A percentile compares a stretch with the other conserved stretches of the same genome.
Conservation (phyloP, 371 early-diverging fungal genomes). For the Mucor indicus region DNA sequence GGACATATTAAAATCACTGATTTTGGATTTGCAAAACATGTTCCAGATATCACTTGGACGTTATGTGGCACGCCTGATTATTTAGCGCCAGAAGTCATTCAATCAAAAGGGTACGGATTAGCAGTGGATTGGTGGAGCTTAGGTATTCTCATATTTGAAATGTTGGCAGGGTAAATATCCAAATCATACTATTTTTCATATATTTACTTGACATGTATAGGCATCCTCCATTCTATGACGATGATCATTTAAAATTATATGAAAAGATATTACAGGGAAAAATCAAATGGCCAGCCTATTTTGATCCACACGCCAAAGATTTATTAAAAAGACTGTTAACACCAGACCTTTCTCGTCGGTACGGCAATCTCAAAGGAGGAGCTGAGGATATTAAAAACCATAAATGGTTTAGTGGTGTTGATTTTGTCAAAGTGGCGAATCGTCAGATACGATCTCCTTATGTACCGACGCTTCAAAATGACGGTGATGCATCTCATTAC, state of each 20-base stretch:
- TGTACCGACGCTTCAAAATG: slow-evolving; percentile 75
- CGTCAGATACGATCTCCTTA: slow-evolving; percentile 74
- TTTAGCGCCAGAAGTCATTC: slow-evolving; percentile 97
- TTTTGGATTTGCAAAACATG: slow-evolving; percentile 91
- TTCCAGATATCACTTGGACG: slow-evolving; percentile 73
- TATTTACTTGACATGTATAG: slow-evolving; percentile 10
- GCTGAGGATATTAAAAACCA: slow-evolving; percentile 85
- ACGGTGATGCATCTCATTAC: slow-evolving; percentile 91
- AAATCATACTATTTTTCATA: background rate
- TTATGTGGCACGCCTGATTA: slow-evolving; percentile 99
- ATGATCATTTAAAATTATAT: slow-evolving; percentile 88
- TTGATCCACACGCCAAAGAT: slow-evolving; percentile 89
- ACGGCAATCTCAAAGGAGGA: slow-evolving; percentile 90
- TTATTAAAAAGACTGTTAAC: slow-evolving; percentile 88
- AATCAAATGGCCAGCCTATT: slow-evolving; percentile 87
- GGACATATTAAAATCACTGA: slow-evolving; percentile 95
- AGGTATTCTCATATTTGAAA: slow-evolving; percentile 84
- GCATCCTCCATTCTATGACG: slow-evolving; percentile 97
- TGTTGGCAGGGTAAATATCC: background rate
- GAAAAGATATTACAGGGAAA: slow-evolving; percentile 92
- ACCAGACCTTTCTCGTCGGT: slow-evolving; percentile 88
- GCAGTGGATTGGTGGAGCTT: slow-evolving; percentile 99
- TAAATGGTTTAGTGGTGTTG: slow-evolving; percentile 84
- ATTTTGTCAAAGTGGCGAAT: slow-evolving; percentile 64
- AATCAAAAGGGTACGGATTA: slow-evolving; percentile 93